These are phyloP conservation scores for Durio zibethinus DNA, from an alignment of 345 rosid species.

Conservation along the genomic window DNA sequence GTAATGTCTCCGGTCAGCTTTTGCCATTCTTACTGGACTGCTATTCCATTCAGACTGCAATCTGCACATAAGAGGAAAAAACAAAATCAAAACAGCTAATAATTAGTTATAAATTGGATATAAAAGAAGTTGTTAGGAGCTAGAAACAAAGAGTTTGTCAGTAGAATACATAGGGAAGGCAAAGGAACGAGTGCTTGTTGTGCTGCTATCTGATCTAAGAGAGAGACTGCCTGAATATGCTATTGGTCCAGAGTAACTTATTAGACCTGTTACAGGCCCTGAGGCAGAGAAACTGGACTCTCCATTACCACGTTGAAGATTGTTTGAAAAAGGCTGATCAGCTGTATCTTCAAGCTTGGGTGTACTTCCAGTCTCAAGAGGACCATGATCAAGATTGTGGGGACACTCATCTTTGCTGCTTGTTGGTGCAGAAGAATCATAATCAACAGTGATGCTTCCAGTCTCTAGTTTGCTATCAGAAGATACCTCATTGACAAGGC, in stretches of 20 bases:
- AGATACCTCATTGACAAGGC: constrained; percentile 18
- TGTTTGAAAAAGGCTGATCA: constrained; percentile 29
- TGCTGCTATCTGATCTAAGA: constrained; percentile 85
- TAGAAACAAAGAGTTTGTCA: background rate
- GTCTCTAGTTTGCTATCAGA: constrained; percentile 26
- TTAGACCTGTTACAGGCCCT: constrained; percentile 52
- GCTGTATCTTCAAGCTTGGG: constrained; percentile 22
- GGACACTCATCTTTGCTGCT: constrained; percentile 18
- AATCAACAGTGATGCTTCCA: constrained; percentile 30
- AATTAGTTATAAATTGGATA: background rate
- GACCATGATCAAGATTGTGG: constrained; percentile 15
- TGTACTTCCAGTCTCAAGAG: constrained; percentile 15
- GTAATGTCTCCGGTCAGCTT: constrained; percentile 52
- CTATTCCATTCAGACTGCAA: constrained; percentile 88
- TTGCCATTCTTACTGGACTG: constrained; percentile 88
- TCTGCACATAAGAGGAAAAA: constrained; percentile 39
- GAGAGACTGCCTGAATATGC: constrained; percentile 77
- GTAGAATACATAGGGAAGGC: constrained; percentile 78
- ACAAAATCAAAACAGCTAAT: background rate
- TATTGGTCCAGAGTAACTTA: constrained; percentile 63
- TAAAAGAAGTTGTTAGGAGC: background rate
- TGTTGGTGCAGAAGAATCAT: constrained; percentile 24
- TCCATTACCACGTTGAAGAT: constrained; percentile 32
- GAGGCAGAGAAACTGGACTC: constrained; percentile 80
- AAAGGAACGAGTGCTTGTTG: constrained; percentile 85